Percentiles rank a stretch among this genome's conserved stretches.
Evolutionary conservation across 352 stramenopile genomes (phyloP).

Genomic region (Bremia lactucae): DNA sequence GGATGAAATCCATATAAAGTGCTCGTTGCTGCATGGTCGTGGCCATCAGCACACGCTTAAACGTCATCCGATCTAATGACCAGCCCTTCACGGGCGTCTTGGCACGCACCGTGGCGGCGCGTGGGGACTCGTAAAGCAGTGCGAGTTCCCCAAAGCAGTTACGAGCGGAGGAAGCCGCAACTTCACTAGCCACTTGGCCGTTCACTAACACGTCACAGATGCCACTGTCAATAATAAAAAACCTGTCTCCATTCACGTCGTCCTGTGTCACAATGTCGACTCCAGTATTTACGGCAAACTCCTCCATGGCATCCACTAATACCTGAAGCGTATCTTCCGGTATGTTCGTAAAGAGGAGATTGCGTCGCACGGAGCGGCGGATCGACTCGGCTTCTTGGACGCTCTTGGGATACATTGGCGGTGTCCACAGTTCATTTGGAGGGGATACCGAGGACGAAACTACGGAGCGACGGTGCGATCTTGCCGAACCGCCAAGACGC

Average conservation of each 20-base stretch:
- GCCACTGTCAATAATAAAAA: slow-evolving; percentile 88
- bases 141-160: slow-evolving; percentile 90
- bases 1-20: slow-evolving; percentile 48
- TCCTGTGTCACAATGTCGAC: slow-evolving; percentile 61
- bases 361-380: slow-evolving; percentile 41
- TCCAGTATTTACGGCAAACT: slow-evolving; percentile 29
- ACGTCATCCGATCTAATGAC: slow-evolving; percentile 74
- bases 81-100: slow-evolving; percentile 70
- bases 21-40: slow-evolving; percentile 56
- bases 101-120: slow-evolving; percentile 76
- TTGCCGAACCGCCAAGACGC: slow-evolving; percentile 26
- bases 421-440: slow-evolving; percentile 37
- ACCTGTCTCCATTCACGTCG: slow-evolving; percentile 67
- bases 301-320: slow-evolving; percentile 66
- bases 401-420: slow-evolving; percentile 45
- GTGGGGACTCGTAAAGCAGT: slow-evolving; percentile 86
- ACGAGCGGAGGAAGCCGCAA: slow-evolving; percentile 40
- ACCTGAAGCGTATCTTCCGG: slow-evolving; percentile 53
- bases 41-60: slow-evolving; percentile 59
- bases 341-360: slow-evolving; percentile 60
- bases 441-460: slow-evolving; percentile 44
- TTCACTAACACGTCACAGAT: slow-evolving; percentile 65
- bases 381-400: slow-evolving; percentile 39
- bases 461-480: slow-evolving; percentile 35
- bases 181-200: slow-evolving; percentile 39